phyloP scores from a whole-genome alignment of 2,329 filamentous ascomycete genomes.

The Scedosporium dehoogii region DNA sequence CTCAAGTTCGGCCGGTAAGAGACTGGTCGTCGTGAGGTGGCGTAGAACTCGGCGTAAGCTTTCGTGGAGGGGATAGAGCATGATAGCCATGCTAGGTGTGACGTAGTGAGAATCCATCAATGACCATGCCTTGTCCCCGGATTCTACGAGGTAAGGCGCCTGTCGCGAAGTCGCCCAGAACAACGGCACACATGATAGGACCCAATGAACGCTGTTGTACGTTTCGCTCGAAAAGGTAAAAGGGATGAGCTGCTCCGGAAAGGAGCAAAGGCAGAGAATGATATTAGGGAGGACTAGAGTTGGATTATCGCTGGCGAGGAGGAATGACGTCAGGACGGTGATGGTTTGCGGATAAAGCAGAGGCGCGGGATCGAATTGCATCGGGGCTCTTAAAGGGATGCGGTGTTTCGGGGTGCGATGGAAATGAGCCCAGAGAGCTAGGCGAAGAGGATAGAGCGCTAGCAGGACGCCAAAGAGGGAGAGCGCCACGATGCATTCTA shows the following conservation, averaged over 20 bases:
- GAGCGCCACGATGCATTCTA: slow-evolving; percentile 33
- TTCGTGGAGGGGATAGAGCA: slow-evolving; percentile 78
- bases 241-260: slow-evolving; percentile 66
- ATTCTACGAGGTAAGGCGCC: not conserved
- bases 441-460: slow-evolving; percentile 48
- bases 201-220: slow-evolving; percentile 67
- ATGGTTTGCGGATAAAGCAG: slow-evolving; percentile 76
- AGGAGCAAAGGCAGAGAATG: slow-evolving; percentile 66
- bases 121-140: slow-evolving; percentile 2
- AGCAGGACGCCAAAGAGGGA: slow-evolving; percentile 29
- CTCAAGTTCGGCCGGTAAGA: slow-evolving; percentile 79
- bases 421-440: slow-evolving; percentile 38
- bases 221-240: slow-evolving; percentile 44
- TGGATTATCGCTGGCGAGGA: slow-evolving; percentile 54
- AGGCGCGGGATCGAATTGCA: slow-evolving; percentile 81
- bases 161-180: slow-evolving; percentile 16
- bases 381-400: slow-evolving; percentile 47
- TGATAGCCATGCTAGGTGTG: slow-evolving; percentile 46
- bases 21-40: slow-evolving; percentile 77
- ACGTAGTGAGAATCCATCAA: slow-evolving; percentile 17
- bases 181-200: slow-evolving; percentile 62
- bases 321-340: slow-evolving; percentile 66
- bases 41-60: slow-evolving; percentile 63
- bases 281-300: slow-evolving; percentile 66
- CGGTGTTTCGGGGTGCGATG: slow-evolving; percentile 25